Evolutionary conservation across 257 asterid species (phyloP), one percentile per base, ranked within the genome.

Genomic region (Handroanthus guayacan): DNA sequence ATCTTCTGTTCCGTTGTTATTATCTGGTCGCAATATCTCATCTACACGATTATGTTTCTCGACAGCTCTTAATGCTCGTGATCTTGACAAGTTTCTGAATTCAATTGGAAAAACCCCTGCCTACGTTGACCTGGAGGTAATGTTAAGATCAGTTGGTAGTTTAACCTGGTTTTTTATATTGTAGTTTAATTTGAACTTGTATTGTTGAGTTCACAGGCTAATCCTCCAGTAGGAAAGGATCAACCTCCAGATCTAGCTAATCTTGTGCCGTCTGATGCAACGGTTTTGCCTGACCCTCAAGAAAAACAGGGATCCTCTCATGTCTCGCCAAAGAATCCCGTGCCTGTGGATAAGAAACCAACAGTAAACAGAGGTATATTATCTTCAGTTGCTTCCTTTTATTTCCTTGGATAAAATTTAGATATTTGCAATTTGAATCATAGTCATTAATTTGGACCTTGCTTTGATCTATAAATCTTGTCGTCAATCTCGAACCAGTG

Each of bases 111-210:
- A 80, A 82, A 44, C 65, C 43, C 87, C 94, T 6, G 87, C 85
- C 38, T 92, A 92, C 81, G 96, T 91, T 80, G 98, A 95, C 86
- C 90, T 95, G 71, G 97, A 91, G 97, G 99, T 95, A 89, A 83
- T 79, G 48, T 78, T 45, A 25, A 54, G 62, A 54, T 74, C 41
- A 55, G 39, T 77, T 58, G 45, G 61, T 74, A 55, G 50, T 55
- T 55, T 16, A 14, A 48, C 20, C 14, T 57, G 64, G 10, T 62
- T 75, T 13, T 45, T 75, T 13, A 14, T 52, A 25, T 52, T 80
- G 12, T 38, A 11, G 16, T 71, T 50, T 47, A 39, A 78, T 44
- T 71, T 69, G 60, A 72, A 65, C 9, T 68, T 62, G 5, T 69
- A 5, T 69, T 64, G 71, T 75, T 62, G 31, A 25, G 51, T 73